These are phyloP conservation scores for Penicillium roqueforti DNA, from an alignment of 495 filamentous ascomycete species.

Conservation along the genomic window DNA sequence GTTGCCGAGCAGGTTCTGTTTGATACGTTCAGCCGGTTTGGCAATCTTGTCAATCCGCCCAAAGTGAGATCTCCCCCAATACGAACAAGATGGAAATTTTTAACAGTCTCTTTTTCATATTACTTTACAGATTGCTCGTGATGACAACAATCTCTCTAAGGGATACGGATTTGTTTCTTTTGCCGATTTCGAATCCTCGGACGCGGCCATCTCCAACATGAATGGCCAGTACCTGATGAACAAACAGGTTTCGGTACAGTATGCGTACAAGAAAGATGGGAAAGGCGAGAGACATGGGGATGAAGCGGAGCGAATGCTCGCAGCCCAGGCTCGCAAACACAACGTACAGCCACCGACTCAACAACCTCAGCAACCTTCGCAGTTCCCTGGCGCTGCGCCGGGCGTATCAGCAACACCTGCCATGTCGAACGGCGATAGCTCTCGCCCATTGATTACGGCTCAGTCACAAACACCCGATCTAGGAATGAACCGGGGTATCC, in stretches of 20 bases:
- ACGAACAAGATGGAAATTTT: not conserved
- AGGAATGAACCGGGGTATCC: slow-evolving; percentile 33
- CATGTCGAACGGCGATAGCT: slow-evolving; percentile 55
- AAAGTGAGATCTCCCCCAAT: slow-evolving; percentile 50
- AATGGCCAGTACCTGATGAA: slow-evolving; percentile 96
- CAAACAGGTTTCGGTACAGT: slow-evolving; percentile 92
- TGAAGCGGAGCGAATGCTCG: slow-evolving; percentile 87
- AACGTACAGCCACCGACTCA: slow-evolving; percentile 75
- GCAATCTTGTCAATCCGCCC: slow-evolving; percentile 72
- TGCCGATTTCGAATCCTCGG: slow-evolving; percentile 88
- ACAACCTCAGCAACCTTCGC: slow-evolving; percentile 52
- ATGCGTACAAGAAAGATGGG: slow-evolving; percentile 99
- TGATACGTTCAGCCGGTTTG: slow-evolving; percentile 95
- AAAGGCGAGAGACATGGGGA: slow-evolving; percentile 97
- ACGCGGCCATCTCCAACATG: slow-evolving; percentile 88
- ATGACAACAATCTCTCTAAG: slow-evolving; percentile 86
- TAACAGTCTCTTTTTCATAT: slow-evolving; percentile 1
- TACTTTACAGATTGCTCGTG: slow-evolving; percentile 66
- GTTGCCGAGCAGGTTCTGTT: slow-evolving; percentile 96
- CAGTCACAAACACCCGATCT: slow-evolving; percentile 28
- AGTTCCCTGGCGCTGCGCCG: slow-evolving; percentile 36
- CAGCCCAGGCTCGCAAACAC: slow-evolving; percentile 88
- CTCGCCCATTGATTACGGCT: slow-evolving; percentile 37
- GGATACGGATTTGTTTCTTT: slow-evolving; percentile 97
- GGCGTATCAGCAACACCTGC: slow-evolving; percentile 42